These are phyloP conservation scores for Dioscorea alata DNA, from an alignment of 106 monocot genomes.

Conservation along the genomic window DNA sequence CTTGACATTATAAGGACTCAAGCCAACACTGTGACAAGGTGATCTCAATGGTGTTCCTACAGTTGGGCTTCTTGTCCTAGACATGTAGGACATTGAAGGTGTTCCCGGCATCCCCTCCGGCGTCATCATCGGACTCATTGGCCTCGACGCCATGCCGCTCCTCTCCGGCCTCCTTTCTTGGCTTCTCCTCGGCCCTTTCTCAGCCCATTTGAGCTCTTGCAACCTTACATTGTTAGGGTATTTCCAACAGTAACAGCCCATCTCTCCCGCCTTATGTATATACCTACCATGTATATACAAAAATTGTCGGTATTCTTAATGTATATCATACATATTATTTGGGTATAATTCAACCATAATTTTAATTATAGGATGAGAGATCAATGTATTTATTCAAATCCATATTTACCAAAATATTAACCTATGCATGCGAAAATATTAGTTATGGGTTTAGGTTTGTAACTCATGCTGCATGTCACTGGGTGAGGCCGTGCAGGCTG, in stretches of 20 bases:
- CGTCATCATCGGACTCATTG: background rate
- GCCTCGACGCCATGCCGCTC: background rate
- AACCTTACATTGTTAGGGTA: constrained; percentile 7
- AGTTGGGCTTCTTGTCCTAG: background rate
- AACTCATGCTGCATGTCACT: too few relatives aligned
- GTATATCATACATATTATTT: background rate
- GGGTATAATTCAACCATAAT: too few relatives aligned
- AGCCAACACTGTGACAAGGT: background rate
- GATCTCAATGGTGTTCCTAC: background rate
- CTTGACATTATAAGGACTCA: background rate
- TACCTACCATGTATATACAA: background rate
- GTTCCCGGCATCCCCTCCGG: background rate
- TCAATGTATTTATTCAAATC: too few relatives aligned
- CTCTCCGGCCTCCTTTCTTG: background rate
- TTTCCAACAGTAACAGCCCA: background rate
- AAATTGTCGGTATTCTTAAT: too few relatives aligned
- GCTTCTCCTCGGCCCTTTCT: constrained; percentile 11
- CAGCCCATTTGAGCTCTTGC: constrained; percentile 18
- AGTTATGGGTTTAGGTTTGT: too few relatives aligned
- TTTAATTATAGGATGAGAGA: too few relatives aligned
- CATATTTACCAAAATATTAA: too few relatives aligned
- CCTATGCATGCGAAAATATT: too few relatives aligned
- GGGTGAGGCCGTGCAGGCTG: too few relatives aligned
- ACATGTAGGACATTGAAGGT: background rate
- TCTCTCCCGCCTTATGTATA: constrained; percentile 9